Conservation (phyloP, 805 yeast species). For the Kurtzmaniella fragi region DNA sequence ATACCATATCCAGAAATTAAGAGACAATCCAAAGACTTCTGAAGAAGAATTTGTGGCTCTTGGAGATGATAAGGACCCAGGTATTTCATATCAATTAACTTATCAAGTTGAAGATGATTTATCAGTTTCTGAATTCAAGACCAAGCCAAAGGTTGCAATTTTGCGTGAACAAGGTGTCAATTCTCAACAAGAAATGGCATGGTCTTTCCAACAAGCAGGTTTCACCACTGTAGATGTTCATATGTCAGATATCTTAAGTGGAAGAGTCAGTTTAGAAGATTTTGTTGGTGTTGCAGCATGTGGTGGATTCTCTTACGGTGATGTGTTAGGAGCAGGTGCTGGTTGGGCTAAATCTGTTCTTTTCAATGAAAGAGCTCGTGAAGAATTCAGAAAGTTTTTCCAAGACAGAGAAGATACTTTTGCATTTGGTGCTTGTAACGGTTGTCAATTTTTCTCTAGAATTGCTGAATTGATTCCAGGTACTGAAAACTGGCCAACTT, state of each 20-base stretch:
- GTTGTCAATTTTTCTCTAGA: slow-evolving; percentile 92
- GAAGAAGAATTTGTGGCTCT: slow-evolving; percentile 78
- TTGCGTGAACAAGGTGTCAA: slow-evolving; percentile 98
- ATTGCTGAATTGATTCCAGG: slow-evolving; percentile 88
- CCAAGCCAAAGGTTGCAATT: slow-evolving; percentile 87
- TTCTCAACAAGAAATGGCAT: slow-evolving; percentile 98
- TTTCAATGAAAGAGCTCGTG: slow-evolving; percentile 71
- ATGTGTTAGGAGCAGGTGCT: slow-evolving; percentile 96
- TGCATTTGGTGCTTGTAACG: slow-evolving; percentile 98
- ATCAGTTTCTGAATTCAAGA: slow-evolving; percentile 26
- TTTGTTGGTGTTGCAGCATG: slow-evolving; percentile 96
- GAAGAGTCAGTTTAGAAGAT: slow-evolving; percentile 64
- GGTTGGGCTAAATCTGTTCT: slow-evolving; percentile 98
- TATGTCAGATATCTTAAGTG: slow-evolving; percentile 85
- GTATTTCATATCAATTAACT: slow-evolving; percentile 75
- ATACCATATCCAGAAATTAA: slow-evolving; percentile 79
- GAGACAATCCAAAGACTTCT: slow-evolving; percentile 92
- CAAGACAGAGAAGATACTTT: slow-evolving; percentile 85
- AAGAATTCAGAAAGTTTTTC: slow-evolving; percentile 77
- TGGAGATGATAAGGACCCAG: slow-evolving; percentile 82
- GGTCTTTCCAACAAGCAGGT: slow-evolving; percentile 93
- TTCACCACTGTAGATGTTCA: slow-evolving; percentile 93
- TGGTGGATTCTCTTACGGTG: slow-evolving; percentile 99
- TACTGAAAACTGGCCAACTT: slow-evolving; percentile 91
- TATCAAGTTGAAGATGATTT: slow-evolving; percentile 55